Evolutionary conservation across 2,329 filamentous ascomycete genomes (phyloP).

Genomic region (Cordyceps cicadae): DNA sequence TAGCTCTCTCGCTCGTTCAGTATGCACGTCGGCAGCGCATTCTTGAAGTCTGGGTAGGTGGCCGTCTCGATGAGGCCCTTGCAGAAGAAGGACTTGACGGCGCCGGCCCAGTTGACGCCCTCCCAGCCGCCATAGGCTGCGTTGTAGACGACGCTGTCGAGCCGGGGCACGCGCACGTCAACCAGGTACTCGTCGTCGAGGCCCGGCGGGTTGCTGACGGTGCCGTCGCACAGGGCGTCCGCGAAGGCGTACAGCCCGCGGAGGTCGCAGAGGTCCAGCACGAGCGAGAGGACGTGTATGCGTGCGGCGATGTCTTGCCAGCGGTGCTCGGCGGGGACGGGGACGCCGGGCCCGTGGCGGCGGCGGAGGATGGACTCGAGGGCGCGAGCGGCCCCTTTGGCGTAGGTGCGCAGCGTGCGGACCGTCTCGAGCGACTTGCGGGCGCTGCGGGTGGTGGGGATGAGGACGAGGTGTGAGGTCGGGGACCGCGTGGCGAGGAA

Average conservation of each 20-base stretch:
- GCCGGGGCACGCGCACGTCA: constrained; percentile 51
- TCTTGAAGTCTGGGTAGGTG: constrained; percentile 74
- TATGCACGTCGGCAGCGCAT: constrained; percentile 41
- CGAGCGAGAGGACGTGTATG: constrained; percentile 50
- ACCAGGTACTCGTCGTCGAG: constrained; percentile 28
- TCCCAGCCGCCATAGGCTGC: constrained; percentile 83
- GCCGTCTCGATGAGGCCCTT: constrained; percentile 55
- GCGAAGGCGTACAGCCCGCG: constrained; percentile 41
- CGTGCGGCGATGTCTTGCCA: constrained; percentile 37
- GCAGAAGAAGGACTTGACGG: constrained; percentile 47
- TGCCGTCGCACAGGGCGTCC: constrained; percentile 35
- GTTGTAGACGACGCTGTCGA: constrained; percentile 78
- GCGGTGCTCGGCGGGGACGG: constrained; percentile 15
- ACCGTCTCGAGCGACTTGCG: constrained; percentile 69
- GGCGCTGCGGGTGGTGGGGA: constrained; percentile 72
- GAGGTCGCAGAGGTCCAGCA: constrained; percentile 54
- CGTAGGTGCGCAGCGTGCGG: constrained; percentile 52
- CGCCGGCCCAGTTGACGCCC: constrained; percentile 61
- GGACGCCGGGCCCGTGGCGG: constrained; percentile 22
- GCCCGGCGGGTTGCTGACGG: constrained; percentile 37
- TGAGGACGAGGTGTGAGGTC: constrained; percentile 63
- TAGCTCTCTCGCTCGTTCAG: constrained; percentile 32
- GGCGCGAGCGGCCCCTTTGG: constrained; percentile 33
- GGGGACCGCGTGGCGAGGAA: constrained; percentile 65
- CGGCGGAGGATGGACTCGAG: constrained; percentile 28